Conservation (phyloP, 345 rosid genomes). For the Adansonia digitata region DNA sequence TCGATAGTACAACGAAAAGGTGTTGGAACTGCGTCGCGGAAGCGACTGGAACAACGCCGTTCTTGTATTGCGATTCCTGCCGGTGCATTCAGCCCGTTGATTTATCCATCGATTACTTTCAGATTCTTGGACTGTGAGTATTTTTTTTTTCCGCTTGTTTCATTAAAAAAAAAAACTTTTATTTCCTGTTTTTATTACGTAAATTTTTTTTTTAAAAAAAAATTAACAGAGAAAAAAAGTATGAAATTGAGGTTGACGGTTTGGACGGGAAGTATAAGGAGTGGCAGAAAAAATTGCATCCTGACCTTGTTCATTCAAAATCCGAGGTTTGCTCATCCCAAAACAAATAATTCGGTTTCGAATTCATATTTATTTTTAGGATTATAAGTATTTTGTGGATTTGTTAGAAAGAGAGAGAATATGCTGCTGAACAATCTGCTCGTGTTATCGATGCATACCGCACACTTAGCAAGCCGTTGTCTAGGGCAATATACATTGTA, state of each 20-base stretch:
- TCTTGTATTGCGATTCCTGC: constrained; percentile 65
- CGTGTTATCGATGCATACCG: constrained; percentile 78
- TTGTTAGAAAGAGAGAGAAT: constrained; percentile 61
- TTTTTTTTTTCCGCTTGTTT: neutral
- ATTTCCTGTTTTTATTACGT: neutral
- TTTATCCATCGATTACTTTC: constrained; percentile 67
- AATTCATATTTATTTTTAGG: neutral
- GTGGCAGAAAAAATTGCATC: constrained; percentile 95
- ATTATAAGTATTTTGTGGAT: neutral
- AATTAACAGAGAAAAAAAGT: constrained; percentile 53
- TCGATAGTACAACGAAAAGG: constrained; percentile 3
- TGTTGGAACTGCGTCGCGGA: constrained; percentile 78
- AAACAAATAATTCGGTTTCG: neutral
- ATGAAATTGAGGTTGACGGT: constrained; percentile 48
- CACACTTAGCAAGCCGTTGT: constrained; percentile 50
- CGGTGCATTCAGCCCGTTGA: constrained; percentile 78
- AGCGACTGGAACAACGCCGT: constrained; percentile 32
- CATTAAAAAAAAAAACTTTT: neutral
- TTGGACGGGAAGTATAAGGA: constrained; percentile 69
- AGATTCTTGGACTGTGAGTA: constrained; percentile 75
- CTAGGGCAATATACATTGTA: constrained; percentile 84
- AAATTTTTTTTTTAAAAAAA: neutral
- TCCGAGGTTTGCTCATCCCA: constrained; percentile 52
- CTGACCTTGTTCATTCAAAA: constrained; percentile 92
- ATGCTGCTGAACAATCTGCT: constrained; percentile 87